phyloP scores from a whole-genome alignment of 257 asterid genomes.

The Nicotiana obtusifolia region DNA sequence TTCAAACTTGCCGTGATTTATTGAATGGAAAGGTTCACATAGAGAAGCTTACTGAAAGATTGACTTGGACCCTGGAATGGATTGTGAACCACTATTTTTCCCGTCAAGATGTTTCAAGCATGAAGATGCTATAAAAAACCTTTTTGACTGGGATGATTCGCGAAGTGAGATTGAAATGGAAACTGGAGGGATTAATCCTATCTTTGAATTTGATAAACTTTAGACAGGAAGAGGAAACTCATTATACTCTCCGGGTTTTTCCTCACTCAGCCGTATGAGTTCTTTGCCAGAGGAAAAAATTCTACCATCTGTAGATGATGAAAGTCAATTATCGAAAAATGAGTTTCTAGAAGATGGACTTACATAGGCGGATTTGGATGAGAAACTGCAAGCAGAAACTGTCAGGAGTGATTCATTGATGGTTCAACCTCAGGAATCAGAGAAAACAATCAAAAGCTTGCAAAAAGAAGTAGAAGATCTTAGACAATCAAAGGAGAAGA shows the following conservation, averaged over 20 bases:
- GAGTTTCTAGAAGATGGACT: constrained; percentile 28
- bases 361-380: constrained; percentile 27
- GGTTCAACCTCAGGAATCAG: constrained; percentile 42
- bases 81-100: constrained; percentile 72
- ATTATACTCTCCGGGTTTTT: constrained; percentile 15
- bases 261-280: constrained; percentile 18
- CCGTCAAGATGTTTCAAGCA: constrained; percentile 79
- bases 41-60: constrained; percentile 42
- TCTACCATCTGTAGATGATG: constrained; percentile 21
- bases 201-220: constrained; percentile 30
- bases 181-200: constrained; percentile 31
- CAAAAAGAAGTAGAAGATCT: constrained; percentile 30
- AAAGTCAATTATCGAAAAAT: constrained; percentile 20
- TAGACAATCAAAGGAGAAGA: constrained; percentile 28
- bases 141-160: constrained; percentile 65
- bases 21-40: constrained; percentile 42
- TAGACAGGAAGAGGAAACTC: constrained; percentile 10
- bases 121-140: constrained; percentile 51
- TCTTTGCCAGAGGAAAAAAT: constrained; percentile 24
- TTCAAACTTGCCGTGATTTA: constrained; percentile 51
- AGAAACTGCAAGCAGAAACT: constrained; percentile 31
- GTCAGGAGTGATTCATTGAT: constrained; percentile 28
- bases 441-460: constrained; percentile 29
- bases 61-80: constrained; percentile 67
- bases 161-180: constrained; percentile 57